These are phyloP conservation scores for Sonneratia alba DNA, from an alignment of 345 rosid genomes.

Conservation along the genomic window DNA sequence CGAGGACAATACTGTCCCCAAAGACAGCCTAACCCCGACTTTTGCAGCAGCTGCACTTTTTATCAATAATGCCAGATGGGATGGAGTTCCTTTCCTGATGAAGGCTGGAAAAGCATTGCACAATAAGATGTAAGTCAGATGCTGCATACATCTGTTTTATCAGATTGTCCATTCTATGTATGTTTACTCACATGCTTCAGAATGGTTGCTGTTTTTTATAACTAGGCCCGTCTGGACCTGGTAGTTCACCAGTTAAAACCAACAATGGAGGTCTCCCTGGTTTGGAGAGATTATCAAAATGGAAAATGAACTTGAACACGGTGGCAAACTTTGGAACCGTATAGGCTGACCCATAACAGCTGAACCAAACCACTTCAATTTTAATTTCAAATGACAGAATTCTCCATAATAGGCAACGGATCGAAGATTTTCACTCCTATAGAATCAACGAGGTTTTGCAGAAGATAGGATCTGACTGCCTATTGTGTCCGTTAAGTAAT, in stretches of 20 bases:
- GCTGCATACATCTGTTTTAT: not conserved
- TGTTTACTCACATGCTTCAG: not conserved
- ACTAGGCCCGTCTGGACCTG: not conserved
- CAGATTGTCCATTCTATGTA: not conserved
- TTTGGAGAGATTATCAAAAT: not conserved
- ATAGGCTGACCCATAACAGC: not conserved
- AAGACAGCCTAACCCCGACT: slow-evolving; percentile 84
- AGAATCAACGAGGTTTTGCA: too few species aligned
- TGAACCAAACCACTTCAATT: too few species aligned
- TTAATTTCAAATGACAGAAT: too few species aligned
- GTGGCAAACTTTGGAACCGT: too few species aligned
- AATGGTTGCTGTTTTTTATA: not conserved
- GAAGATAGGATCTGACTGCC: too few species aligned
- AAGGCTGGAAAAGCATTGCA: slow-evolving; percentile 97
- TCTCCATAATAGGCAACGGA: too few species aligned
- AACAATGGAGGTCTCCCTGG: not conserved
- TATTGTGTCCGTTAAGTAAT: too few species aligned
- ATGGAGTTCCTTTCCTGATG: slow-evolving; percentile 95
- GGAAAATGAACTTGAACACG: not conserved
- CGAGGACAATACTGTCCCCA: slow-evolving; percentile 86
- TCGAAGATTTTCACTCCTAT: too few species aligned
- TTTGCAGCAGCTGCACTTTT: slow-evolving; percentile 99
- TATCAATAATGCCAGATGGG: slow-evolving; percentile 97
- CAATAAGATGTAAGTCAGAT: slow-evolving; percentile 42
- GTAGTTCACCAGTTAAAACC: not conserved